Conservation (phyloP, 2,329 filamentous ascomycete genomes). For the Plenodomus lindquistii region DNA sequence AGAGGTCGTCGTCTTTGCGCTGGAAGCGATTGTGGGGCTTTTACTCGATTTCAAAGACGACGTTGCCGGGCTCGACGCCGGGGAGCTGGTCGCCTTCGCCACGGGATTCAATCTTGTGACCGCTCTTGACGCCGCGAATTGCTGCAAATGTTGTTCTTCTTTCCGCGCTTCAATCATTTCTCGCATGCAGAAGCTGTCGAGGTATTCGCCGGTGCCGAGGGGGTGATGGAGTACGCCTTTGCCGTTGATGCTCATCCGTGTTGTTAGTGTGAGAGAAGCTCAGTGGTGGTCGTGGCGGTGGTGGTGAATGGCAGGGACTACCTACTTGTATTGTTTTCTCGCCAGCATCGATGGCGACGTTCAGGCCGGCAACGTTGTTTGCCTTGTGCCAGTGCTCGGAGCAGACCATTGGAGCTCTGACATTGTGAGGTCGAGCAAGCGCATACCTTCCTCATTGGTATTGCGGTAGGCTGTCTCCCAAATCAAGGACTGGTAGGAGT, state of each 20-base stretch:
- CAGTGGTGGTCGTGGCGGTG: not conserved
- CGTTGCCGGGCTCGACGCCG: slow-evolving; percentile 89
- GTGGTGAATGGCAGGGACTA: slow-evolving; percentile 2
- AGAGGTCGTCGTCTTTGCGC: slow-evolving; percentile 92
- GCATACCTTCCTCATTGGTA: slow-evolving; percentile 19
- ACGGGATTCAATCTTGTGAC: slow-evolving; percentile 95
- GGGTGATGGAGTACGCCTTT: slow-evolving; percentile 32
- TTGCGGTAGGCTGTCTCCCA: slow-evolving; percentile 40
- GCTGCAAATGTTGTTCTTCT: too few relatives aligned
- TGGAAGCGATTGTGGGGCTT: slow-evolving; percentile 97
- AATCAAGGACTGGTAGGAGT: slow-evolving; percentile 31
- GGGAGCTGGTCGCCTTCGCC: slow-evolving; percentile 97
- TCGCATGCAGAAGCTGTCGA: slow-evolving; percentile 37
- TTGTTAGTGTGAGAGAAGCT: not conserved
- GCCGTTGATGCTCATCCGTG: slow-evolving; percentile 30
- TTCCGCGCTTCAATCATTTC: too few relatives aligned
- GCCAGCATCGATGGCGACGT: slow-evolving; percentile 15
- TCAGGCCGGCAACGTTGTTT: slow-evolving; percentile 23
- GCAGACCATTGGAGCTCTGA: slow-evolving; percentile 29
- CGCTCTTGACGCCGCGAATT: slow-evolving; percentile 88
- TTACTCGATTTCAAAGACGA: slow-evolving; percentile 98
- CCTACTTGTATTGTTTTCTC: slow-evolving; percentile 33
- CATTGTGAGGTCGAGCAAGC: slow-evolving; percentile 35
- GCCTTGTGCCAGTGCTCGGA: slow-evolving; percentile 27
- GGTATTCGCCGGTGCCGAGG: slow-evolving; percentile 39